These are phyloP conservation scores for Ophiostoma novo-ulmi DNA, from an alignment of 2,329 filamentous ascomycete species.

Conservation along the genomic window DNA sequence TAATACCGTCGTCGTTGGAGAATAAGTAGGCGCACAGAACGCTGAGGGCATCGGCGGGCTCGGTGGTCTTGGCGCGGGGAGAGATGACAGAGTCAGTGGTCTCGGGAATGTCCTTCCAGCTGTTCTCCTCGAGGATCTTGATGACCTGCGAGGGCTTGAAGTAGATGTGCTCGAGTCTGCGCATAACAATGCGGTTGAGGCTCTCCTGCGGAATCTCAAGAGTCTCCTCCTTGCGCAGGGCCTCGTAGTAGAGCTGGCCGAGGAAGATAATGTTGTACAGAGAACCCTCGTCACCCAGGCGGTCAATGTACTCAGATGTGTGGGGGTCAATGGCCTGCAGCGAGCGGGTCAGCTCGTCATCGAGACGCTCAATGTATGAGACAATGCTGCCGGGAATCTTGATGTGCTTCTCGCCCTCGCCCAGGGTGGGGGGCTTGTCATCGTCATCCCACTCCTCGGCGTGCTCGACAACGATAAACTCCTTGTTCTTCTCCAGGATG, in stretches of 20 bases:
- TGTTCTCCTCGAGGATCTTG: constrained; percentile 87
- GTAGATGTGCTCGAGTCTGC: constrained; percentile 93
- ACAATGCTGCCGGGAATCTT: constrained; percentile 91
- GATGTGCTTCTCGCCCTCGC: constrained; percentile 71
- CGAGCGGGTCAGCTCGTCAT: constrained; percentile 96
- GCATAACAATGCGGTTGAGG: constrained; percentile 87
- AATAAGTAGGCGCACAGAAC: constrained; percentile 94
- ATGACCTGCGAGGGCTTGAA: constrained; percentile 97
- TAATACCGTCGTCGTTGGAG: constrained; percentile 88
- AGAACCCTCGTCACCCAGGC: constrained; percentile 81
- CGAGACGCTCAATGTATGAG: constrained; percentile 88
- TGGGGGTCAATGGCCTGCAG: constrained; percentile 96
- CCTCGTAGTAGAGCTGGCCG: constrained; percentile 82
- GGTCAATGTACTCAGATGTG: constrained; percentile 96
- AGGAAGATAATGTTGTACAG: constrained; percentile 92
- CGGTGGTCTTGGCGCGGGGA: constrained; percentile 60
- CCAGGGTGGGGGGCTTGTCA: constrained; percentile 78
- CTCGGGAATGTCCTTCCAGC: constrained; percentile 74
- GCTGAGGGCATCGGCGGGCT: constrained; percentile 72
- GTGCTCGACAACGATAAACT: constrained; percentile 81
- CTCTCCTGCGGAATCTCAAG: constrained; percentile 77
- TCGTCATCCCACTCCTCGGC: constrained; percentile 99
- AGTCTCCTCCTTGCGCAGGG: constrained; percentile 62
- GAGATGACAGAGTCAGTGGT: constrained; percentile 74
- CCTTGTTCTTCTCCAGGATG: constrained; percentile 70